Conservation (phyloP, 176 grass and related monocot genomes). For the Saccharum officinarum region DNA sequence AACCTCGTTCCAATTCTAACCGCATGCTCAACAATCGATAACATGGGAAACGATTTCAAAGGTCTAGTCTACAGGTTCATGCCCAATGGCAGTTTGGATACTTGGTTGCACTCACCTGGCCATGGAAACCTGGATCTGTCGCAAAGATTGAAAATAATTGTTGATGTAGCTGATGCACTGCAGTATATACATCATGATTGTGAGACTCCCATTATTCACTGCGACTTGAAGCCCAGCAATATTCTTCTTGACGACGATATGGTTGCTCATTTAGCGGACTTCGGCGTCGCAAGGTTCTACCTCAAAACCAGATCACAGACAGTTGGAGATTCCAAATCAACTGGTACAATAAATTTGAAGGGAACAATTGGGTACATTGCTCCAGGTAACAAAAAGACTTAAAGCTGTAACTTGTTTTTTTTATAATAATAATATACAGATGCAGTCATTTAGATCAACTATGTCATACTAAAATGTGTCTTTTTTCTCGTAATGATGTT, state of each 20-base stretch:
- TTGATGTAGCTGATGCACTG: slow-evolving; percentile 46
- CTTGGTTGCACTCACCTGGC: slow-evolving; percentile 39
- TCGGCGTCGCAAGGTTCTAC: slow-evolving; percentile 50
- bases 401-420: not conserved
- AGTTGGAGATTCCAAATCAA: not conserved
- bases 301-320: not conserved
- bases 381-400: slow-evolving; percentile 33
- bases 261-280: slow-evolving; percentile 47
- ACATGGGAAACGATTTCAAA: slow-evolving; percentile 35
- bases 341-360: slow-evolving; percentile 18
- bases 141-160: slow-evolving; percentile 47
- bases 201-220: slow-evolving; percentile 47
- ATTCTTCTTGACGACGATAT: slow-evolving; percentile 45
- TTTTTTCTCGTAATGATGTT: not conserved
- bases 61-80: slow-evolving; percentile 56
- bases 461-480: no score
- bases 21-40: no score
- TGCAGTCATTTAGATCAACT: no score
- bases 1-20: no score
- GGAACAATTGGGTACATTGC: slow-evolving; percentile 55
- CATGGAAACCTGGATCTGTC: slow-evolving; percentile 8
- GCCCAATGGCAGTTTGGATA: slow-evolving; percentile 51
- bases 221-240: slow-evolving; percentile 58
- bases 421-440: not conserved
- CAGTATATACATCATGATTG: slow-evolving; percentile 53